Evolutionary conservation across 2,329 filamentous ascomycete genomes (phyloP), one percentile per base, ranked within the genome.

Genomic region (Karstenula rhodostoma): DNA sequence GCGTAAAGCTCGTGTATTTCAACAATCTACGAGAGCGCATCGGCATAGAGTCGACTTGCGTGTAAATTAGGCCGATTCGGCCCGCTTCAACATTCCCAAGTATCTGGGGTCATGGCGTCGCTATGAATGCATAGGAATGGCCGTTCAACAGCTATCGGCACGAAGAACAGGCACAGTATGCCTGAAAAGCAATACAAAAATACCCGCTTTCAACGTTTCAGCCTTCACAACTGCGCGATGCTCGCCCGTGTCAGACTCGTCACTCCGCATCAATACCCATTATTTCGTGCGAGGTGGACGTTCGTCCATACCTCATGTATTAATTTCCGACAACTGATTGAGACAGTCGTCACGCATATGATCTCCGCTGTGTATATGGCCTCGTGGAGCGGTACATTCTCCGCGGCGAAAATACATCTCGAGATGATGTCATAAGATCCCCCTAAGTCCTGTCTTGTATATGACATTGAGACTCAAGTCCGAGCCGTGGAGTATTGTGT

Each of bases 1-100:
- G 75, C 71, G 69, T 66, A 58, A 67, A 65, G 76, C 72, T 77
- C 74, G 74, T 75, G 72, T 72, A 74, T 77, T 76, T 75, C 73
- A 77, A 77, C 76, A 77, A 77, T 76, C 68, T 75, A 74, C 74
- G 72, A 75, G 68, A 67, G 65, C 57, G 54, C 57, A 60, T 52
- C 42, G 35, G n/a, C 35, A 35, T 27, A 29, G 19, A 40, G 49
- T 42, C 32, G 49, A 32, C 23, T 58, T 53, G 49, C 56, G 37
- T 58, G 42, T 49, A 54, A 37, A 48, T 35, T 48, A 55, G 52
- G 52, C 19, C 52, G 29, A 50, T 25, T 33, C 9, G 44, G 29
- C 54, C 35, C 33, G 46, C 40, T 35, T 46, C 46, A 19, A 37
- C 33, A 35, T 57, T 6, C 35, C 51, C 25, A 48, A 35, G 15